Evolutionary conservation across 495 filamentous ascomycete species (phyloP).

Genomic region (Talaromyces ruber): DNA sequence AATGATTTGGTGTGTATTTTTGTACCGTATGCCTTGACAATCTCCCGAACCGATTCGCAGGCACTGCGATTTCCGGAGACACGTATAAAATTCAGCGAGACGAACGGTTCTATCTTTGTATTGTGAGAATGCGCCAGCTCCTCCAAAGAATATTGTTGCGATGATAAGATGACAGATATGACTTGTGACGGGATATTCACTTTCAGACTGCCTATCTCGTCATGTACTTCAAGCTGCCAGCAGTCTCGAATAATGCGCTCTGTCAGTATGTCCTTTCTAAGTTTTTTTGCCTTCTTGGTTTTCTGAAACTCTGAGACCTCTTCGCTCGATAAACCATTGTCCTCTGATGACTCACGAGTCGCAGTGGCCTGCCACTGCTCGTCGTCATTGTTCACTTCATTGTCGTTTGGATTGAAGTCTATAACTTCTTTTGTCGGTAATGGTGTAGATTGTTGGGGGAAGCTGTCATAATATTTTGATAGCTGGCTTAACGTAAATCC

Average conservation of each 20-base stretch:
- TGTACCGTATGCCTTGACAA: conserved; percentile 27
- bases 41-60: conserved; percentile 31
- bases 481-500: conserved; percentile 31
- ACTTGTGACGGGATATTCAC: conserved; percentile 19
- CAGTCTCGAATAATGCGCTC: conserved; percentile 33
- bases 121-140: conserved; percentile 30
- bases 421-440: neutral
- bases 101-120: conserved; percentile 32
- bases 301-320: neutral
- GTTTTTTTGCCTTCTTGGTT: conserved; percentile 5
- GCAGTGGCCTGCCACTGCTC: neutral
- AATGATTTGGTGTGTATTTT: conserved; percentile 25
- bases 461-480: conserved; percentile 17
- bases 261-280: conserved; percentile 25
- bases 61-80: conserved; percentile 28
- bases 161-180: conserved; percentile 20
- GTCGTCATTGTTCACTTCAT: neutral
- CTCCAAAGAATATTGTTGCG: conserved; percentile 33
- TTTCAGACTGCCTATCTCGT: conserved; percentile 35
- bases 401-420: neutral
- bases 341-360: neutral
- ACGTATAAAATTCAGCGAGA: conserved; percentile 25
- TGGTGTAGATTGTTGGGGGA: neutral
- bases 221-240: conserved; percentile 31
- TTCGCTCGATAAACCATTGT: neutral